Percentiles rank a stretch among this genome's conserved stretches.
phyloP scores from a whole-genome alignment of 1,284 basidiomycete genomes.

The Wolfiporia cocos region DNA sequence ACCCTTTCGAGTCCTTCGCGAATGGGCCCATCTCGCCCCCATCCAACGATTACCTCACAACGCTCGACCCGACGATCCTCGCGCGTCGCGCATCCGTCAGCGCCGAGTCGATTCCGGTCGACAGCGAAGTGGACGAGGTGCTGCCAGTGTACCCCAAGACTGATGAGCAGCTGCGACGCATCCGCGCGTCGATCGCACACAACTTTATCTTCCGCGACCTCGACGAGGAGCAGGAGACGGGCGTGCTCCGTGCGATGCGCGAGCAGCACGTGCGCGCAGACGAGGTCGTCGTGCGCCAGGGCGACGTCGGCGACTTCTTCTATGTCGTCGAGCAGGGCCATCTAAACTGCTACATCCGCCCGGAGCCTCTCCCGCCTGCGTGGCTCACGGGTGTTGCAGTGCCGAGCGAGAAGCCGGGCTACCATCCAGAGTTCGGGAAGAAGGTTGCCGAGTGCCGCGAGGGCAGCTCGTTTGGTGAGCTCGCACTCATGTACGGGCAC shows the following conservation, averaged over 20 bases:
- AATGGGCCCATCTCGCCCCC: conserved; percentile 33
- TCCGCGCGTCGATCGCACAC: conserved; percentile 80
- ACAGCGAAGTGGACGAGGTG: conserved; percentile 58
- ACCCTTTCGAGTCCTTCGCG: conserved; percentile 38
- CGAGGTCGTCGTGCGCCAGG: conserved; percentile 92
- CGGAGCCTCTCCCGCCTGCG: conserved; percentile 53
- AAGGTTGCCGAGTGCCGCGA: conserved; percentile 84
- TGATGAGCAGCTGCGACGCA: conserved; percentile 80
- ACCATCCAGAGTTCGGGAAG: conserved; percentile 70
- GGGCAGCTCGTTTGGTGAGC: conserved; percentile 90
- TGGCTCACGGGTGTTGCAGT: conserved; percentile 40
- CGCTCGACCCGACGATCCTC: conserved; percentile 72
- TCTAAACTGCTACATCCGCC: conserved; percentile 83
- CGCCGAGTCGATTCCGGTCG: conserved; percentile 92
- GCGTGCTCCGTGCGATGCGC: conserved; percentile 94
- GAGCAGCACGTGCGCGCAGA: conserved; percentile 72
- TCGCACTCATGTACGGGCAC: conserved; percentile 97
- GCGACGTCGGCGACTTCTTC: conserved; percentile 95
- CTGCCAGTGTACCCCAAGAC: conserved; percentile 80
- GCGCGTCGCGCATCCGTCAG: conserved; percentile 92
- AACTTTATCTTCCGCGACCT: conserved; percentile 97
- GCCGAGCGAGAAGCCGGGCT: conserved; percentile 48
- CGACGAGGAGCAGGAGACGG: conserved; percentile 92
- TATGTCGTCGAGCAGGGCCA: conserved; percentile 93
- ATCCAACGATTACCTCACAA: conserved; percentile 57